Evolutionary conservation across 192 early-diverging fungal genomes (phyloP).

Genomic region (Lunasporangiospora selenospora): DNA sequence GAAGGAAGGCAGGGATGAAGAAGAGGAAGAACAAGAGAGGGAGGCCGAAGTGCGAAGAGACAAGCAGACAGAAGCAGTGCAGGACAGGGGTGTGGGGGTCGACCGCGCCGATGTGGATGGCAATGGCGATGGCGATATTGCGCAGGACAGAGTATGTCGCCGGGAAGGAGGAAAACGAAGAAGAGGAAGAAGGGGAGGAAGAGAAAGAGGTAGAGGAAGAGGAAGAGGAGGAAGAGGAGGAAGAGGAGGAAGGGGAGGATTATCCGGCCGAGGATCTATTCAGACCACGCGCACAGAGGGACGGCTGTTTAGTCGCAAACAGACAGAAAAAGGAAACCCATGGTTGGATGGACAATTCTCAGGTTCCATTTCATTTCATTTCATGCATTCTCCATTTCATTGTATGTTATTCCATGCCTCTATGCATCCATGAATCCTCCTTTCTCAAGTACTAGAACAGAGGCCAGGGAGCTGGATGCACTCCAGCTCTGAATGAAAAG

Average conservation of each 20-base stretch:
- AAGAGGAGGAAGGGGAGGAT: neutral
- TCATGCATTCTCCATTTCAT: no score
- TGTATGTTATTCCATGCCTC: no score
- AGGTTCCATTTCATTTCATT: no score
- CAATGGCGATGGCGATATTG: no score
- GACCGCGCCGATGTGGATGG: neutral
- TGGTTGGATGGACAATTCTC: no score
- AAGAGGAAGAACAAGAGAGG: neutral
- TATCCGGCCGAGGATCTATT: neutral
- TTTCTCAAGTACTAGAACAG: no score
- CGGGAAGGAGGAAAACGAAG: constrained; percentile 2
- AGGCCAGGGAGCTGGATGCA: no score
- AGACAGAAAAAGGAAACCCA: no score
- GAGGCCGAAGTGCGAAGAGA: neutral
- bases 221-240: neutral
- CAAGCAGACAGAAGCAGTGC: neutral
- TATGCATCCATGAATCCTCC: no score
- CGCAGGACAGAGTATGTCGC: neutral
- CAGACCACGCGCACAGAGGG: no score
- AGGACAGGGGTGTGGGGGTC: neutral
- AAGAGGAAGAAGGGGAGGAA: constrained; percentile 2
- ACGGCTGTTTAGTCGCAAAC: no score
- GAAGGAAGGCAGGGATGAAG: neutral
- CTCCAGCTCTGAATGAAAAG: no score
- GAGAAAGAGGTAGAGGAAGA: neutral